These are phyloP conservation scores for Ustilago trichophora DNA, from an alignment of 1,284 basidiomycete species.

Conservation along the genomic window DNA sequence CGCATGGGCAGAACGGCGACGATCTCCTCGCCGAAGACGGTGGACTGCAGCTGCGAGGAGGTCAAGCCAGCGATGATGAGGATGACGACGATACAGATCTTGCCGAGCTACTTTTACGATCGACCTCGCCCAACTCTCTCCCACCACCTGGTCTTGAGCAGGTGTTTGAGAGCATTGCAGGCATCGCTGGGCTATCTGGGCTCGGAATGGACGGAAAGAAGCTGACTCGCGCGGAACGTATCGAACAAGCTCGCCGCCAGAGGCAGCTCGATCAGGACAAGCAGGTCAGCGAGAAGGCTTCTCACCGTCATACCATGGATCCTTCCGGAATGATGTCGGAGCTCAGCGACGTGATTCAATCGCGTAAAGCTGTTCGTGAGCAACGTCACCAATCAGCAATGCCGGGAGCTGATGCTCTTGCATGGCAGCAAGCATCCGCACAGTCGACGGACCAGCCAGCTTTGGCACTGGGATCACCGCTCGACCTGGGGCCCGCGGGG, in stretches of 20 bases:
- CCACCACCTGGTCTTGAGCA: constrained; percentile 59
- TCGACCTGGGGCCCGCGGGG: constrained; percentile 31
- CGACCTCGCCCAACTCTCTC: constrained; percentile 50
- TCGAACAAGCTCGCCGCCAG: constrained; percentile 35
- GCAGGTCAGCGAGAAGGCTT: constrained; percentile 6
- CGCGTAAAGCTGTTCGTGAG: constrained; percentile 28
- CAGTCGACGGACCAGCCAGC: not conserved
- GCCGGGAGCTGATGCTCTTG: not conserved
- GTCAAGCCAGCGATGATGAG: constrained; percentile 15
- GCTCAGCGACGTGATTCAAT: constrained; percentile 50
- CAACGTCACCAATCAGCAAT: constrained; percentile 25
- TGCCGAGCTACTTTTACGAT: constrained; percentile 31
- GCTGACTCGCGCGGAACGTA: constrained; percentile 54
- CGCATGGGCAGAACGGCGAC: not conserved
- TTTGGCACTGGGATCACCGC: constrained; percentile 31
- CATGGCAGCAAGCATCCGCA: not conserved
- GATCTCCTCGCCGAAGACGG: not conserved
- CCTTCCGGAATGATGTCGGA: constrained; percentile 44
- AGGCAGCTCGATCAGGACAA: constrained; percentile 26
- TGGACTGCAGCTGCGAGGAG: not conserved
- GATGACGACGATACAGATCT: constrained; percentile 38
- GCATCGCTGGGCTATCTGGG: constrained; percentile 23
- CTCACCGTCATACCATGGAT: constrained; percentile 26
- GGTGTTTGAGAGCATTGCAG: constrained; percentile 59
- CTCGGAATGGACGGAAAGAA: constrained; percentile 11